Conservation (phyloP, 306 rosid species). For the Gillenia trifoliata region DNA sequence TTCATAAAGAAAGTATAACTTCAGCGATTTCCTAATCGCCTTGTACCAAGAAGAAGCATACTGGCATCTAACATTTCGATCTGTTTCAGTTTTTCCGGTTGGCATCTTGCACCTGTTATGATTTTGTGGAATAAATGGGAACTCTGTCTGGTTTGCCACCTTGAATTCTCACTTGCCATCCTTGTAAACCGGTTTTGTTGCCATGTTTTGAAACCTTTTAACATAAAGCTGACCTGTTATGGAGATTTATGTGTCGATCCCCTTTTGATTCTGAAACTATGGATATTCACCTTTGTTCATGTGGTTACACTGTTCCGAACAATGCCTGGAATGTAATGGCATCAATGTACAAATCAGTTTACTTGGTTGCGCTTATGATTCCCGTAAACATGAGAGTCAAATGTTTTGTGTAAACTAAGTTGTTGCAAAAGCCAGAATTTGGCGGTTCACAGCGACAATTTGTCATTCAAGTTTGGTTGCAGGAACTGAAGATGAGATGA, state of each 20-base stretch:
- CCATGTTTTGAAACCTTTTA: neutral
- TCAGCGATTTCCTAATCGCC: neutral
- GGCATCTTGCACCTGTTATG: constrained; percentile 2
- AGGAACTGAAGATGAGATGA: neutral
- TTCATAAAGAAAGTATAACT: neutral
- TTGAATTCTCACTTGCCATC: neutral
- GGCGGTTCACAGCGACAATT: neutral
- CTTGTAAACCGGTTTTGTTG: neutral
- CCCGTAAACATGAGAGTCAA: neutral
- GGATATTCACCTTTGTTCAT: neutral
- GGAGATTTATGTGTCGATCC: neutral
- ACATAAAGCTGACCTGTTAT: neutral
- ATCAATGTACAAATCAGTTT: neutral
- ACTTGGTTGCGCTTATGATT: neutral
- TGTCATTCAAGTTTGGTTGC: neutral
- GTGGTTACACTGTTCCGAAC: neutral
- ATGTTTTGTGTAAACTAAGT: neutral
- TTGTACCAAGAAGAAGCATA: neutral
- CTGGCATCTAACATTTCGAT: neutral
- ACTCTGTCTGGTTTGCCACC: neutral
- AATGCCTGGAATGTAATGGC: neutral
- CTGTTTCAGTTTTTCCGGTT: neutral
- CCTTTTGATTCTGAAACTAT: neutral
- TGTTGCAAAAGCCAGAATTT: neutral
- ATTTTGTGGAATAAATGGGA: constrained; percentile 5